A percentile compares a stretch with the other conserved stretches of the same genome.
phyloP scores from a whole-genome alignment of 805 yeast species.

The Huiozyma naganishii region DNA sequence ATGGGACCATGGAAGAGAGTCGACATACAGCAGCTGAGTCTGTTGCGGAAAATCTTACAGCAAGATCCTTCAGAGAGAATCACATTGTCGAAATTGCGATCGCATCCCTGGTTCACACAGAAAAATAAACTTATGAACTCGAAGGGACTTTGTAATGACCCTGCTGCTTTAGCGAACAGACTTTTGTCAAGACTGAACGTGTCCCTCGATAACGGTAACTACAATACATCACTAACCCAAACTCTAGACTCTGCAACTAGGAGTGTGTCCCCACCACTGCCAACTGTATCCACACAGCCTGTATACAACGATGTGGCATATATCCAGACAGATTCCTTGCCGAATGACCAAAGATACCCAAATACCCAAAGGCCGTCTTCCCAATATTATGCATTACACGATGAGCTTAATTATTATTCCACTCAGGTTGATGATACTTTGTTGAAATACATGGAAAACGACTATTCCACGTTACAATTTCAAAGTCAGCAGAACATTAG shows the following conservation, averaged over 20 bases:
- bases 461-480: constrained; percentile 22
- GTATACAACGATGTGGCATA: constrained; percentile 30
- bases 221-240: constrained; percentile 19
- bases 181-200: constrained; percentile 43
- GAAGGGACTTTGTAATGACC: constrained; percentile 44
- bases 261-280: background rate
- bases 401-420: background rate
- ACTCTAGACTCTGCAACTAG: constrained; percentile 5
- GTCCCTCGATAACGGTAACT: constrained; percentile 41
- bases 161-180: constrained; percentile 39
- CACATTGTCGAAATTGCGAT: constrained; percentile 31
- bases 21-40: constrained; percentile 37
- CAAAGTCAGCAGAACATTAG: constrained; percentile 2
- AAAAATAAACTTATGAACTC: constrained; percentile 34
- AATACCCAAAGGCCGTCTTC: constrained; percentile 18
- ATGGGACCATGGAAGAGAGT: constrained; percentile 47
- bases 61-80: constrained; percentile 38
- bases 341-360: background rate
- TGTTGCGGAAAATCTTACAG: constrained; percentile 43
- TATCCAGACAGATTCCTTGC: constrained; percentile 19
- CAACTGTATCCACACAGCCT: constrained; percentile 37
- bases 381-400: constrained; percentile 4
- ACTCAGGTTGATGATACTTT: constrained; percentile 14
- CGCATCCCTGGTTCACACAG: constrained; percentile 47
- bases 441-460: constrained; percentile 16